Evolutionary conservation across 1,284 basidiomycete species (phyloP), one percentile per base, ranked within the genome.

Genomic region (Puccinia coronata): DNA sequence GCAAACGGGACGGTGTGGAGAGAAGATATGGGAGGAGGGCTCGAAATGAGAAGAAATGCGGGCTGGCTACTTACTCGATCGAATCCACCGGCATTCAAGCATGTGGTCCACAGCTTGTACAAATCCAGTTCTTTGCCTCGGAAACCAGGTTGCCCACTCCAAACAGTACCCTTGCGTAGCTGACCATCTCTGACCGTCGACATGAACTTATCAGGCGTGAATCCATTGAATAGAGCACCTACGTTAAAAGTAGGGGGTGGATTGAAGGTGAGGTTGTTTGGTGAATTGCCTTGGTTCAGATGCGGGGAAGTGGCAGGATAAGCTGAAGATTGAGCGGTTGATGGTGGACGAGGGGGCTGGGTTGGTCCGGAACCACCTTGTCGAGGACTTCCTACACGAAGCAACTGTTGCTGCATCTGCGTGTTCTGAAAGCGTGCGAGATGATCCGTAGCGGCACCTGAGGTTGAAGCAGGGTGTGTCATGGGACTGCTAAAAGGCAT

Each of bases 111-210:
- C 39, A 80, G 11, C 69, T 72, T 80, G 25, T 28, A 80, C 28
- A 80, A 61, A n/a, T 80, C 78, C 11, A 80, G 53, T 28, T 80
- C 78, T 72, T 80, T 80, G 1, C 78, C 78, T n/a, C 67, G 51
- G 59, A 80, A 72, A 14, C 39, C 65, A 63, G 67, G 67, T n/a
- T 69, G 55, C 6, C 77, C 77, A 31, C 55, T 57, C 78, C 78
- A 80, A 59, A 34, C 8, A n/a, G 41, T n/a, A 0, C 69, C 69
- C 47, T 80, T 80, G 41, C 69, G 78, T 18, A 11, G 34, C 49
- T 41, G 36, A 23, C 18, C 51, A 20, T 80, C 78, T 18, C 78
- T 53, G 53, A 80, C 47, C 9, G 69, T 34, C 4, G 34, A 36
- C 31, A 80, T 36, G 28, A 80, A 47, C 57, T 72, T 80, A 3